These are phyloP conservation scores for Lactarius sanguifluus DNA, from an alignment of 768 basidiomycete genomes.

Conservation along the genomic window DNA sequence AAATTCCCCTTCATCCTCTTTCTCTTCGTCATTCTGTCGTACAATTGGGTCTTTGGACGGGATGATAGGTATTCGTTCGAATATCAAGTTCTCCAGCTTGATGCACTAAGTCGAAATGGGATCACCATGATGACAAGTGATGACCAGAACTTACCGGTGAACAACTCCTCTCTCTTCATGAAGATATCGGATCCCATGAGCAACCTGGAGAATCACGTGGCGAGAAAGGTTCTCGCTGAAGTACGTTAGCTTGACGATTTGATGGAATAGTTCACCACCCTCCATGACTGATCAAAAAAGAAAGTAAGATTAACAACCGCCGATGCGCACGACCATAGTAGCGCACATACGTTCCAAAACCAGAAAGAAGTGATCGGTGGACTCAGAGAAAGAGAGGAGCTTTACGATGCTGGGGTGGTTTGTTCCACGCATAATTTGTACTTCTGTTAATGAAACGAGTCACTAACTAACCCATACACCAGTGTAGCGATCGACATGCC, in stretches of 20 bases:
- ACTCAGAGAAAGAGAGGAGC: conserved; percentile 89
- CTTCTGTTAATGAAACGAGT: conserved; percentile 56
- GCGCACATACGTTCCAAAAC: conserved; percentile 76
- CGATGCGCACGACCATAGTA: neutral
- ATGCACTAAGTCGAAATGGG: conserved; percentile 54
- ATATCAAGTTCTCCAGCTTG: conserved; percentile 96
- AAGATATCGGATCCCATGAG: conserved; percentile 88
- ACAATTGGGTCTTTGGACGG: conserved; percentile 74
- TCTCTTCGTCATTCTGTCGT: conserved; percentile 95
- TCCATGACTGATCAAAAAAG: conserved; percentile 70
- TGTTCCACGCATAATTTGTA: conserved; percentile 97
- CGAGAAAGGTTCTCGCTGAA: conserved; percentile 97
- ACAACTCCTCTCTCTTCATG: conserved; percentile 98
- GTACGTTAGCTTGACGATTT: conserved; percentile 98
- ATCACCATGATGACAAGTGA: neutral
- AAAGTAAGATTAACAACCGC: conserved; percentile 18
- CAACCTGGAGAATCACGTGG: conserved; percentile 96
- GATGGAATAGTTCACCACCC: conserved; percentile 97
- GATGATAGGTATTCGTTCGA: conserved; percentile 87
- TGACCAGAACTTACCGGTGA: conserved; percentile 57
- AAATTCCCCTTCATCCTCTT: conserved; percentile 98
- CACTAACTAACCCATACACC: neutral
- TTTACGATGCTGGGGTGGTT: conserved; percentile 93
- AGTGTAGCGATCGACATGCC: conserved; percentile 43
- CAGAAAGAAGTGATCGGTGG: conserved; percentile 89